Conservation (phyloP, 2,329 filamentous ascomycete species). For the Paradendryphiella salina region DNA sequence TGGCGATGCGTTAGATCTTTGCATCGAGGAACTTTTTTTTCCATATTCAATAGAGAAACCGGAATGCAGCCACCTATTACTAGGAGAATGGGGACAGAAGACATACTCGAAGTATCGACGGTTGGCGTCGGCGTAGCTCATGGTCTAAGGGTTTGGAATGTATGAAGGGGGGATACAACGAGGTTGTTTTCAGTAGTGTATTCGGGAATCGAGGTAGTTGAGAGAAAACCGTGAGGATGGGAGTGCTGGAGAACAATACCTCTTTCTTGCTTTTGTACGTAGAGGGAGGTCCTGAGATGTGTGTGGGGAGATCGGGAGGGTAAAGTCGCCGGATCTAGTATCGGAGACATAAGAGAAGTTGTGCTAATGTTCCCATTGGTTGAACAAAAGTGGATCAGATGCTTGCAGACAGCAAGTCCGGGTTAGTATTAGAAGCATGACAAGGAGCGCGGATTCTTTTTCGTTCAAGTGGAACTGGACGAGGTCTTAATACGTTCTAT, state of each 20-base stretch:
- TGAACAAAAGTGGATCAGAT: background rate
- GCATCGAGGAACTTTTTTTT: background rate
- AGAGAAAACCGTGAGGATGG: background rate
- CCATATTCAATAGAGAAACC: too few relatives aligned
- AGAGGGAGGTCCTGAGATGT: background rate
- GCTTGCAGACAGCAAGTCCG: too few relatives aligned
- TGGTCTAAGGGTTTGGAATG: conserved; percentile 5
- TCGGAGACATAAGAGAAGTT: conserved; percentile 20
- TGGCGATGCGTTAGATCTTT: background rate
- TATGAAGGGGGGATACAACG: background rate
- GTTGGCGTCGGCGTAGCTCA: conserved; percentile 43
- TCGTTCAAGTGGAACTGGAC: background rate
- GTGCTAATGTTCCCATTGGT: conserved; percentile 21
- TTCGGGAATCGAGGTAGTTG: background rate
- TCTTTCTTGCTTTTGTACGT: background rate
- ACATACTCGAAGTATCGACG: conserved; percentile 44
- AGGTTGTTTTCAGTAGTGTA: background rate
- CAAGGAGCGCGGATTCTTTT: background rate
- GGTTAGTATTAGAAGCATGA: too few relatives aligned
- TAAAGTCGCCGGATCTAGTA: conserved; percentile 22
- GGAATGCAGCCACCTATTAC: too few relatives aligned
- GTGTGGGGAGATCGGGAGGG: background rate
- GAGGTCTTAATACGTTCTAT: background rate
- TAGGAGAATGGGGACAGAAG: too few relatives aligned
- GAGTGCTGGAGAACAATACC: background rate